A percentile compares a stretch with the other conserved stretches of the same genome.
Evolutionary conservation across 371 early-diverging fungal species (phyloP).

Genomic region (Thermomucor indicae-seudaticae): DNA sequence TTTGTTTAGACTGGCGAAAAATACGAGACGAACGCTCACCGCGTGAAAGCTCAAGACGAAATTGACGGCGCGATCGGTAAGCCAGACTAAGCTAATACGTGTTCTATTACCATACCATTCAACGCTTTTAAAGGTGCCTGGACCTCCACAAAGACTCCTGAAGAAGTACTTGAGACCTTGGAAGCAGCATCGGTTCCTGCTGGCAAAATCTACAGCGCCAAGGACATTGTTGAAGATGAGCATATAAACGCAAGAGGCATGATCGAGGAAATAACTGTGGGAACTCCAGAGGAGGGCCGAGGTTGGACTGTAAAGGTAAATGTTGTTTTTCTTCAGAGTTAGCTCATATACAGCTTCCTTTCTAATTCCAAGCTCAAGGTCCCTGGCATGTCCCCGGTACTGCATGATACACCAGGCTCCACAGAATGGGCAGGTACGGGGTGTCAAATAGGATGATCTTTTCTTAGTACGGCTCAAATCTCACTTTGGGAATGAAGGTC

Average conservation of each 20-base stretch:
- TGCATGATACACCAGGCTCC: conserved; percentile 43
- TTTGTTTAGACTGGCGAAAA: conserved; percentile 28
- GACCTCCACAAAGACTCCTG: conserved; percentile 33
- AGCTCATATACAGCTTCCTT: not conserved
- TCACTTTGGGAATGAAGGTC: conserved; percentile 15
- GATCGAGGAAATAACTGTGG: conserved; percentile 43
- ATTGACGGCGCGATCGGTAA: conserved; percentile 51
- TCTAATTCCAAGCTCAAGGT: conserved; percentile 12
- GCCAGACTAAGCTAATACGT: not conserved
- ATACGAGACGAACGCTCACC: conserved; percentile 42
- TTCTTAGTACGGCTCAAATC: not conserved
- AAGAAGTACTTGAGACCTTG: conserved; percentile 40
- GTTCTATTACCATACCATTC: not conserved
- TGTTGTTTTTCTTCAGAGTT: not conserved
- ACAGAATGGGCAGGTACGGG: conserved; percentile 48
- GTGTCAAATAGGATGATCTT: not conserved
- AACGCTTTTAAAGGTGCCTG: conserved; percentile 28
- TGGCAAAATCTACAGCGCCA: conserved; percentile 53
- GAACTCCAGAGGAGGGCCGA: conserved; percentile 29
- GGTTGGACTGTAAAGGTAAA: conserved; percentile 42
- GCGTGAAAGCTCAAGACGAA: conserved; percentile 36
- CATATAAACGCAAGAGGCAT: conserved; percentile 49
- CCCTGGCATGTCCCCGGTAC: conserved; percentile 45
- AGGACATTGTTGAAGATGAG: conserved; percentile 50
- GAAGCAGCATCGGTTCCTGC: conserved; percentile 45